Base-by-base conservation (phyloP, 2,329 filamentous ascomycete genomes). In the Colletotrichum simmondsii region DNA sequence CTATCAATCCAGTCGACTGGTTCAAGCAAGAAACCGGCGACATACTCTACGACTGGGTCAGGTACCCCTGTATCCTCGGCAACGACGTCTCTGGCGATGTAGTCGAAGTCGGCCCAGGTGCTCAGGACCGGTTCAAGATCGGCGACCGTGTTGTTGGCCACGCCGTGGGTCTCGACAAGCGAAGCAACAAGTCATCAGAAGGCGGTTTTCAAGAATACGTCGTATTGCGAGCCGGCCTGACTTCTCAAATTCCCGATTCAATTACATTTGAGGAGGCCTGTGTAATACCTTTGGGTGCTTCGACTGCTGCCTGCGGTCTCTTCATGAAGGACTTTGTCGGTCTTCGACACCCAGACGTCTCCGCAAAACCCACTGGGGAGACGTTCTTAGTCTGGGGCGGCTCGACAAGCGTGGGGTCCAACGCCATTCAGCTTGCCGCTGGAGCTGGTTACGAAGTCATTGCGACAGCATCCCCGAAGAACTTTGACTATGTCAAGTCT, bases 371-470 rank as follows among this genome's bases (percentile, higher is more conserved):
- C 12, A 72, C 65, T 4, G 71, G 73, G 42, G 77, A 80, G 67
- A 73, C 75, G 0, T 53, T 80, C 10, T 30, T 80, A 26, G 75
- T 82, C 53, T 90, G 87, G 85, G 88, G 88, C n/a, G 89, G 87
- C 0, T 83, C 85, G 3, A 84, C 85, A 0, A 82, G 80, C 19
- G 85, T 87, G 0, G 86, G 87, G 1, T 82, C 82, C 53, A 83
- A 82, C 56, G 84, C 84, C 1, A 83, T 88, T 12, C 87, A 89
- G 72, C 79, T 88, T 0, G 82, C 83, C 1, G 77, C 79, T 6
- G 82, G 81, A 0, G 81, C 84, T 0, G 87, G 87, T 0, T 86
- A 85, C 71, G 78, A 84, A 16, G 86, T 89, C 12, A 75, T 87
- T 53, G 78, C 83, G 0, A 87, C 85, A 0, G 81, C 82, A 0